Conservation (phyloP, 169 alveolate genomes). For the Cryptosporidium felis region DNA sequence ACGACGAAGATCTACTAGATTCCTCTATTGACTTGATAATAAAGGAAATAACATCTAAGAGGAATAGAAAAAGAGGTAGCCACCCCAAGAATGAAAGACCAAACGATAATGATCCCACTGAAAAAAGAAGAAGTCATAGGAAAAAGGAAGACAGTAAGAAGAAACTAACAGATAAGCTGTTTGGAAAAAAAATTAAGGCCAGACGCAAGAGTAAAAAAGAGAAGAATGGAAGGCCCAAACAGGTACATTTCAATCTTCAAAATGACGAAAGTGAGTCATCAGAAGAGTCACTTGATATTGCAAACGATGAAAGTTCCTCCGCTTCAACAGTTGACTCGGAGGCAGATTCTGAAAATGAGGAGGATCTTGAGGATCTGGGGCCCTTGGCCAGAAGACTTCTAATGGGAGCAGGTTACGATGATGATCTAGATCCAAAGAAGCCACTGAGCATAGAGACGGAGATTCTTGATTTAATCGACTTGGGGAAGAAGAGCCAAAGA, state of each 20-base stretch:
- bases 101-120: not conserved
- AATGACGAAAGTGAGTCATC: not conserved
- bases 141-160: not conserved
- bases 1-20: conserved; percentile 1
- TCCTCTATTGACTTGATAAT: conserved; percentile 18
- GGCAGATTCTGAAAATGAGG: not conserved
- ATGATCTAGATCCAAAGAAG: conserved; percentile 36
- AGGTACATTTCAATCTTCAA: not conserved
- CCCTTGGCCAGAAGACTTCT: conserved; percentile 8
- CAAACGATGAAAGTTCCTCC: not conserved
- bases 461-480: conserved; percentile 6
- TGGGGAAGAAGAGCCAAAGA: not conserved
- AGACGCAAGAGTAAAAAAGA: not conserved
- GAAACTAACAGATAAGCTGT: not conserved
- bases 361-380: conserved; percentile 23
- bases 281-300: not conserved
- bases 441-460: conserved; percentile 31
- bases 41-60: not conserved
- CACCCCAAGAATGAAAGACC: not conserved
- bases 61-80: not conserved
- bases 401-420: conserved; percentile 43
- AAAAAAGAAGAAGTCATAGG: not conserved
- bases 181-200: not conserved
- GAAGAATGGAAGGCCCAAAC: not conserved
- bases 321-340: not conserved